Conservation (phyloP, 371 early-diverging fungal genomes). For the Lichtheimia corymbifera region DNA sequence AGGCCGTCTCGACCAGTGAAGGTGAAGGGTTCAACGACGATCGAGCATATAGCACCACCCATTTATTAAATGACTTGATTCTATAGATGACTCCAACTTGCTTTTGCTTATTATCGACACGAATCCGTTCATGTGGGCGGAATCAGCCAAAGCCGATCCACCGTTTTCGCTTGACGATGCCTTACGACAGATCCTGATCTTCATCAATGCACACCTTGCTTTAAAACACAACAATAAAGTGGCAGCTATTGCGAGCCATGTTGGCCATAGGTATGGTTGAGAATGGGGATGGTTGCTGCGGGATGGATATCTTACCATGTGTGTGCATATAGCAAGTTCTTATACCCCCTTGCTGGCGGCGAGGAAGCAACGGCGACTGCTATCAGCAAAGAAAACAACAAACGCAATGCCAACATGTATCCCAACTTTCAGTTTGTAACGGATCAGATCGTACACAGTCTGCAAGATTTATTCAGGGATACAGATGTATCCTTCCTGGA, state of each 20-base stretch:
- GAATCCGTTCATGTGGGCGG: slow-evolving; percentile 76
- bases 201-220: slow-evolving; percentile 88
- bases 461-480: slow-evolving; percentile 45
- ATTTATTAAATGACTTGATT: not conserved
- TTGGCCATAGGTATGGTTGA: slow-evolving; percentile 40
- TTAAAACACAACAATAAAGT: slow-evolving; percentile 82
- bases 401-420: slow-evolving; percentile 60
- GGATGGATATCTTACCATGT: not conserved
- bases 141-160: slow-evolving; percentile 44
- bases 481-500: slow-evolving; percentile 42
- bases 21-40: slow-evolving; percentile 12
- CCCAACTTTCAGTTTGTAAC: slow-evolving; percentile 63
- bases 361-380: slow-evolving; percentile 11
- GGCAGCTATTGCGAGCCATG: slow-evolving; percentile 76
- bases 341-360: slow-evolving; percentile 54
- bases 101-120: slow-evolving; percentile 78
- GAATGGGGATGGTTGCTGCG: not conserved
- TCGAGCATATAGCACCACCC: not conserved
- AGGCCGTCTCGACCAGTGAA: slow-evolving; percentile 33
- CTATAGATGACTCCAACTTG: slow-evolving; percentile 69
- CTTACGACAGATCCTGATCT: slow-evolving; percentile 76
- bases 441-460: slow-evolving; percentile 54
- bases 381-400: not conserved
- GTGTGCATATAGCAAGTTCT: slow-evolving; percentile 49
- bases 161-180: slow-evolving; percentile 68